Conservation (phyloP, 140 eudicot species). For the Oenanthe javanica region DNA sequence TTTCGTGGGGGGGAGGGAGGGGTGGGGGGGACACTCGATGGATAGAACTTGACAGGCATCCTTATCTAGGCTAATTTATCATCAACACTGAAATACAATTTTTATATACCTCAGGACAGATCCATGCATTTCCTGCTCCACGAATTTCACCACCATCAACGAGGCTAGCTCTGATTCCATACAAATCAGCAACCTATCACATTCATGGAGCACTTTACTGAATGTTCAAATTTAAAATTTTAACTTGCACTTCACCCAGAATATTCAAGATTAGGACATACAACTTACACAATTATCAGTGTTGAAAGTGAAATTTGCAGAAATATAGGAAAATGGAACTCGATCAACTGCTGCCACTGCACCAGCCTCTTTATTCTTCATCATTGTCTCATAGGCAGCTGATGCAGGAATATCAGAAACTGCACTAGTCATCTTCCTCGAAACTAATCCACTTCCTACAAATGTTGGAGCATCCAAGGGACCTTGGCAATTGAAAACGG, state of each 20-base stretch:
- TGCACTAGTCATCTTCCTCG: slow-evolving; percentile 68
- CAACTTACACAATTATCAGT: slow-evolving; percentile 93
- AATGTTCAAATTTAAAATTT: not conserved
- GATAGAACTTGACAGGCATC: not conserved
- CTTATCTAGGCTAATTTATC: slow-evolving; percentile 7
- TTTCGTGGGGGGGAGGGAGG: not conserved
- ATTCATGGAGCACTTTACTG: not conserved
- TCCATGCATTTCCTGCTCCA: slow-evolving; percentile 99
- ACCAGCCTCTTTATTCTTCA: slow-evolving; percentile 91
- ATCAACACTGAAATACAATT: slow-evolving; percentile 14
- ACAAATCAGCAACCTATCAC: slow-evolving; percentile 90
- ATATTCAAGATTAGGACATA: not conserved
- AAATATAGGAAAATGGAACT: slow-evolving; percentile 80
- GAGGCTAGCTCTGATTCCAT: slow-evolving; percentile 94
- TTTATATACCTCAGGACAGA: slow-evolving; percentile 94
- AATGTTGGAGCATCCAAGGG: slow-evolving; percentile 95
- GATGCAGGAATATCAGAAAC: slow-evolving; percentile 57
- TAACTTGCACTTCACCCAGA: not conserved
- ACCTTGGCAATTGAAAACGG: slow-evolving; percentile 98
- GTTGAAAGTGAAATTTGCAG: slow-evolving; percentile 97
- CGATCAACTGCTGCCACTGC: slow-evolving; percentile 97
- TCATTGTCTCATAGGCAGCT: slow-evolving; percentile 80
- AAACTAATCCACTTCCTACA: slow-evolving; percentile 95
- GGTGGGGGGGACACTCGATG: not conserved
- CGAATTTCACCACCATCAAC: slow-evolving; percentile 99